These are phyloP conservation scores for Pseudocohnilembus persalinus DNA, from an alignment of 169 alveolate genomes.

Conservation along the genomic window DNA sequence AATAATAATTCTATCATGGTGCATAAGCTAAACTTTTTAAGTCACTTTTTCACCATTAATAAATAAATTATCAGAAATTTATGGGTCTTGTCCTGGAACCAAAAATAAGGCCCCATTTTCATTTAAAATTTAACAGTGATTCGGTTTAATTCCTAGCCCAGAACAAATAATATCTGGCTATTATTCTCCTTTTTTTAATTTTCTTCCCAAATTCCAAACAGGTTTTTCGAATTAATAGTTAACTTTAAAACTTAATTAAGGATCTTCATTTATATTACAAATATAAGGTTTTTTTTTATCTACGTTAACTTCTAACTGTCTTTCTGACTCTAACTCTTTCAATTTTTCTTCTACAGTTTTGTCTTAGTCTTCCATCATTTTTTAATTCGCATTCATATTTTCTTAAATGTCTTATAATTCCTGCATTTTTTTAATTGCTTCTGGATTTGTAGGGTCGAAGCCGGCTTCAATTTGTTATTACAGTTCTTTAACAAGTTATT, in stretches of 20 bases:
- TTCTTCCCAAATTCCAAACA: neutral
- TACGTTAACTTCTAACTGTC: neutral
- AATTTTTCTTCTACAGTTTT: neutral
- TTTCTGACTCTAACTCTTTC: neutral
- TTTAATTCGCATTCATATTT: neutral
- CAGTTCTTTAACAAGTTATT: constrained; percentile 51
- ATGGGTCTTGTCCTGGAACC: neutral
- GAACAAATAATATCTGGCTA: neutral
- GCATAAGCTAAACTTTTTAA: too few relatives aligned
- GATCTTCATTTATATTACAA: neutral
- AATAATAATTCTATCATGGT: neutral
- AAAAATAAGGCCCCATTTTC: neutral
- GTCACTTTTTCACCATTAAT: neutral
- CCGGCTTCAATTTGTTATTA: constrained; percentile 43
- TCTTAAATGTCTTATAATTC: neutral
- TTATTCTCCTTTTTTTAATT: neutral
- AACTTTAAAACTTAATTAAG: neutral
- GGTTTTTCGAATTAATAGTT: neutral
- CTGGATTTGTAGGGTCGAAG: neutral
- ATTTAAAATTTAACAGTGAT: neutral
- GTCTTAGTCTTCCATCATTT: neutral
- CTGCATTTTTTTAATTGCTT: neutral
- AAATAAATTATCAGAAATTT: neutral
- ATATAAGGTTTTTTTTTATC: neutral
- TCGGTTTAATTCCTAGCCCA: neutral